A percentile compares a stretch with the other conserved stretches of the same genome.
Evolutionary conservation across 179 eudicot species (phyloP).

Genomic region (Carnegiea gigantea): DNA sequence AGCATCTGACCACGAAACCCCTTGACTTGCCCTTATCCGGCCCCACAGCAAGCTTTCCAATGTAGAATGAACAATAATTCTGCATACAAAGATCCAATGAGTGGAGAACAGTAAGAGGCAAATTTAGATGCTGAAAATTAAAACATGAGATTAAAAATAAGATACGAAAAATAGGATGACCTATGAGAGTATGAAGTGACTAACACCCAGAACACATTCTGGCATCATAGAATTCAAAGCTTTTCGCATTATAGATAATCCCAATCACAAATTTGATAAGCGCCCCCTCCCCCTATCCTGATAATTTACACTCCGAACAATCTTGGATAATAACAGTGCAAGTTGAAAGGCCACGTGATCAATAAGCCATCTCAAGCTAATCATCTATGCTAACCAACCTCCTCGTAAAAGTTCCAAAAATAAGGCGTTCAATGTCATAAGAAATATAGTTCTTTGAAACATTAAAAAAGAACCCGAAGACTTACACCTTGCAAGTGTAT

Average conservation of each 20-base stretch:
- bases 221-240: no score
- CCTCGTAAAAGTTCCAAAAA: background rate
- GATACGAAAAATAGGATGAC: background rate
- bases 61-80: conserved; percentile 45
- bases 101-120: background rate
- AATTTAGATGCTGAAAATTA: background rate
- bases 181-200: background rate
- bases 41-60: conserved; percentile 49
- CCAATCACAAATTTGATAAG: background rate
- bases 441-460: background rate
- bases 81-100: conserved; percentile 32
- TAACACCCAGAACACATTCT: background rate
- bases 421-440: background rate
- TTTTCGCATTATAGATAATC: background rate
- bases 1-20: conserved; percentile 61
- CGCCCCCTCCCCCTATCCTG: background rate
- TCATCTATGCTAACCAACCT: background rate
- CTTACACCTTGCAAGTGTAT: background rate
- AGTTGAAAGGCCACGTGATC: background rate
- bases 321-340: background rate
- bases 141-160: background rate
- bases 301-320: background rate
- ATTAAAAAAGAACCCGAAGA: background rate
- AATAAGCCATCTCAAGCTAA: background rate
- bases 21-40: conserved; percentile 43